phyloP scores from a whole-genome alignment of 805 yeast genomes.

The Yueomyces sinensis region DNA sequence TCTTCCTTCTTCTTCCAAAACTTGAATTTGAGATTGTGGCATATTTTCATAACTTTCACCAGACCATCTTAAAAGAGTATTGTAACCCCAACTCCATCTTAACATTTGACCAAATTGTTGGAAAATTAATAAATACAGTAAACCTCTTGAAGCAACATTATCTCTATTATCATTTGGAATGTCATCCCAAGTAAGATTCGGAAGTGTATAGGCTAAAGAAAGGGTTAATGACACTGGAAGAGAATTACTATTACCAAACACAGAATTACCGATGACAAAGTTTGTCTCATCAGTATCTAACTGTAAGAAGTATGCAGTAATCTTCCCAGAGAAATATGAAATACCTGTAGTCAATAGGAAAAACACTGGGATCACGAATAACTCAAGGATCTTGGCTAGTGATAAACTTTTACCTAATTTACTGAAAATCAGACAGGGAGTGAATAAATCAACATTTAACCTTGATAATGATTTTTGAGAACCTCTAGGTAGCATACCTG shows the following conservation, averaged over 20 bases:
- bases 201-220: conserved; percentile 62
- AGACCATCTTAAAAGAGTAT: conserved; percentile 43
- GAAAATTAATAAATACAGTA: conserved; percentile 57
- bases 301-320: conserved; percentile 38
- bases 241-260: conserved; percentile 90
- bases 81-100: conserved; percentile 83
- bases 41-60: conserved; percentile 18
- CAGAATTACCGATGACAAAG: conserved; percentile 93
- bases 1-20: not conserved
- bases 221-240: conserved; percentile 84
- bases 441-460: conserved; percentile 81
- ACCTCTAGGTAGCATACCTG: conserved; percentile 50
- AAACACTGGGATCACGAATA: conserved; percentile 72
- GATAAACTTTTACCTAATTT: conserved; percentile 61
- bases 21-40: conserved; percentile 16
- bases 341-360: conserved; percentile 73
- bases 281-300: conserved; percentile 69
- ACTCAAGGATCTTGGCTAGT: conserved; percentile 61
- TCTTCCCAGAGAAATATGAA: conserved; percentile 48
- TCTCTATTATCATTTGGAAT: conserved; percentile 52
- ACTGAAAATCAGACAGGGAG: conserved; percentile 87
- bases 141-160: conserved; percentile 69
- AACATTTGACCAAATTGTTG: conserved; percentile 75
- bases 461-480: conserved; percentile 66
- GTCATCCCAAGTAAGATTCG: conserved; percentile 65